These are phyloP conservation scores for Tetradesmus lagerheimii DNA, from an alignment of 139 green algal genomes.

Conservation along the genomic window DNA sequence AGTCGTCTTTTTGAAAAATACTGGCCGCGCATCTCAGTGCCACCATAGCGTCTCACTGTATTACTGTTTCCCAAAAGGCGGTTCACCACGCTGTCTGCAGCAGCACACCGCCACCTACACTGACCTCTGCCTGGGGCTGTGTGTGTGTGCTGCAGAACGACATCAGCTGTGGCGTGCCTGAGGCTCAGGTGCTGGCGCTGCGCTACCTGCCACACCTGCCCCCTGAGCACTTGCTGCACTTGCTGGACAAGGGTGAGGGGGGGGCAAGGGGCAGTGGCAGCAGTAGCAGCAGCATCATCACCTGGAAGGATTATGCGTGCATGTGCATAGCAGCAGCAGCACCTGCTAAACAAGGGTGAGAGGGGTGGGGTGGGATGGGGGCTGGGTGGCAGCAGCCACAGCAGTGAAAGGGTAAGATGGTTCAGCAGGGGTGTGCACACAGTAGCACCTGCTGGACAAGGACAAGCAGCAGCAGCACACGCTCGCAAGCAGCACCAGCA, in stretches of 20 bases:
- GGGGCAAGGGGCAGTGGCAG: constrained; percentile 1
- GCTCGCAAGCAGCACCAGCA: too few species aligned
- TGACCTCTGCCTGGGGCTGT: neutral
- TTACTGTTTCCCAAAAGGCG: too few species aligned
- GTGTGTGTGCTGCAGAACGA: constrained; percentile 17
- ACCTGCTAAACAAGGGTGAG: neutral
- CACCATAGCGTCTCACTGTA: too few species aligned
- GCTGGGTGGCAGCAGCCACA: neutral
- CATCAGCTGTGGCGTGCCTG: constrained; percentile 37
- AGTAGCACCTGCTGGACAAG: neutral
- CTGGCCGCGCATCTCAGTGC: too few species aligned
- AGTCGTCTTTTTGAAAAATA: too few species aligned
- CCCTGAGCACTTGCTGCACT: constrained; percentile 13
- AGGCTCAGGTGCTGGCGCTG: constrained; percentile 42
- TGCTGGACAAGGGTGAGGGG: constrained; percentile 49
- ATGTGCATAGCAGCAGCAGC: neutral
- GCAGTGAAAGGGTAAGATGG: too few species aligned
- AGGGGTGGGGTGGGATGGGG: too few species aligned
- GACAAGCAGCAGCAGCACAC: neutral
- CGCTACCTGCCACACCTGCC: constrained; percentile 43
- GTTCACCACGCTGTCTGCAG: too few species aligned
- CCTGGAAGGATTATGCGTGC: neutral
- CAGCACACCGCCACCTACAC: too few species aligned
- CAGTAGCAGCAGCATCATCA: constrained; percentile 37
- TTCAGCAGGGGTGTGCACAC: neutral